Base-by-base conservation (phyloP, 768 basidiomycete species). In the Amanita polypyramis region DNA sequence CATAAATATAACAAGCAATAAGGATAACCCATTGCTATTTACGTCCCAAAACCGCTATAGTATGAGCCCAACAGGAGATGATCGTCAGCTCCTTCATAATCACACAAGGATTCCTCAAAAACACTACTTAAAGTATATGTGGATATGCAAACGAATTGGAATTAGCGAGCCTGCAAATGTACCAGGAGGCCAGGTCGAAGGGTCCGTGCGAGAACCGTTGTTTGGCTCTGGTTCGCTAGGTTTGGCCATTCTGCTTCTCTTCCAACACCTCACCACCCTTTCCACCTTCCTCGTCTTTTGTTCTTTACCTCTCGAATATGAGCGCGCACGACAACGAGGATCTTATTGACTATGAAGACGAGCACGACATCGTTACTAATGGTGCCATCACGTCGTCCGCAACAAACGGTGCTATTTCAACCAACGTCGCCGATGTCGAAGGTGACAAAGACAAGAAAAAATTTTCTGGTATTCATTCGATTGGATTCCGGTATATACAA, bases 401-500 rank as follows among this genome's bases (percentile, higher is more conserved):
- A 23, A 62, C 74, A 25, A 76, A 75, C 49, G 77, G 74, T 45
- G 71, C 73, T 51, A 65, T 73, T 35, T 65, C 69, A 49, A 62
- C 69, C 37, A 66, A 70, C 33, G 66, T 68, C 38, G 74, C 70
- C 50, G 73, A 75, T 19, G 75, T 66, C 38, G 79, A 70, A 51
- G 81, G 77, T 54, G 85, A 83, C 57, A 90, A 87, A 67, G 87
- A 89, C 58, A 91, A 92, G 76, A 95, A 94, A 79, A 96, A 95
- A 65, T 97, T 95, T 62, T 95, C 96, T 52, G 96, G 96, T 25
- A 97, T 99, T 60, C 96, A 99, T 74, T 94, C 94, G n/a, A 99
- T 96, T 53, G 96, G 96, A 50, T 99, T 99, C 71, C 80, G 96
- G 94, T 94, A 49, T 49, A 79, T 62, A 35, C 7, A 11, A 14